A percentile compares a stretch with the other conserved stretches of the same genome.
phyloP scores from a whole-genome alignment of 495 filamentous ascomycete species.

The Podospora anserina region DNA sequence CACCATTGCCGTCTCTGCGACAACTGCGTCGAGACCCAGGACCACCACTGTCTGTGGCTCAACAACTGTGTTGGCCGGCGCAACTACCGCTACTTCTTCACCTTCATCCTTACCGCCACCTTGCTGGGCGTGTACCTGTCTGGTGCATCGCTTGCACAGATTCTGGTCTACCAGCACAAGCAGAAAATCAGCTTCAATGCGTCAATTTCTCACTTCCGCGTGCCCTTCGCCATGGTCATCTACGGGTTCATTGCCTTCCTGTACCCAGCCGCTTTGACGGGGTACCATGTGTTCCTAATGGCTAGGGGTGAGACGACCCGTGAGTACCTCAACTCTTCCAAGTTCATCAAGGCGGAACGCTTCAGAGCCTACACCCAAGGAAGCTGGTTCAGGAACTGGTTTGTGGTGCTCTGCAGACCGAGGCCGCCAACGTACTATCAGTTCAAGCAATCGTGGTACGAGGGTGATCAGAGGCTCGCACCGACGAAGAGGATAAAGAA shows the following conservation, averaged over 20 bases:
- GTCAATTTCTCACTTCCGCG: slow-evolving; percentile 64
- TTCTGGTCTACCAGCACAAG: slow-evolving; percentile 64
- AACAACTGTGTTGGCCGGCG: slow-evolving; percentile 97
- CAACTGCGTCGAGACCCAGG: slow-evolving; percentile 94
- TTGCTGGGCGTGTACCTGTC: slow-evolving; percentile 74
- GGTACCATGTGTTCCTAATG: slow-evolving; percentile 88
- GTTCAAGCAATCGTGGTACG: slow-evolving; percentile 73
- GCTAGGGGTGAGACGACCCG: slow-evolving; percentile 89
- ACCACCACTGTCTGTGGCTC: slow-evolving; percentile 98
- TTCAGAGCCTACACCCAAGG: slow-evolving; percentile 88
- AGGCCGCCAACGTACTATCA: slow-evolving; percentile 85
- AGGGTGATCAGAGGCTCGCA: slow-evolving; percentile 82
- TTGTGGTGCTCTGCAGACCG: slow-evolving; percentile 75
- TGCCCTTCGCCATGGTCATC: slow-evolving; percentile 86
- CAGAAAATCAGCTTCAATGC: slow-evolving; percentile 61
- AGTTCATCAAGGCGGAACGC: slow-evolving; percentile 85
- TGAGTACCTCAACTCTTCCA: slow-evolving; percentile 93
- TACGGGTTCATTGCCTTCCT: slow-evolving; percentile 70
- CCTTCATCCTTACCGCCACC: slow-evolving; percentile 73
- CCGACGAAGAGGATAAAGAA: slow-evolving; percentile 10
- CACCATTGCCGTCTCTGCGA: slow-evolving; percentile 97
- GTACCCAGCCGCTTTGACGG: slow-evolving; percentile 80
- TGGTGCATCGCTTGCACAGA: slow-evolving; percentile 72
- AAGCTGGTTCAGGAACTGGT: slow-evolving; percentile 72
- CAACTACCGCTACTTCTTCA: slow-evolving; percentile 97